Conservation (phyloP, 768 basidiomycete genomes). For the Mycena haematopus region DNA sequence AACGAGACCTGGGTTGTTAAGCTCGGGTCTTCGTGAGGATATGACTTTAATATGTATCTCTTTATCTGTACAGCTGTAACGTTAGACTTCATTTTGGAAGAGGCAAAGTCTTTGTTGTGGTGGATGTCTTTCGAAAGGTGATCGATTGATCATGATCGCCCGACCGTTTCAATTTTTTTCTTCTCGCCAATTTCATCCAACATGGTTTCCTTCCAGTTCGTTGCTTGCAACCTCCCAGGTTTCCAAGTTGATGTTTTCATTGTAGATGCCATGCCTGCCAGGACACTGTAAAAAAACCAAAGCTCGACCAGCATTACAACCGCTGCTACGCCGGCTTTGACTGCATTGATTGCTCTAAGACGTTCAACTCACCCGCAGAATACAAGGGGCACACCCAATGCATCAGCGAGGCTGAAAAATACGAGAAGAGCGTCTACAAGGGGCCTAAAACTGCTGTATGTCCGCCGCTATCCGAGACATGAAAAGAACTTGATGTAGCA, state of each 20-base stretch:
- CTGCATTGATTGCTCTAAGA: constrained; percentile 89
- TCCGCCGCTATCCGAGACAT: not conserved
- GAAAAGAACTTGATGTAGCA: constrained; percentile 18
- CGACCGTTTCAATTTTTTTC: constrained; percentile 16
- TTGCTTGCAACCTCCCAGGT: constrained; percentile 17
- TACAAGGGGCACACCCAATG: constrained; percentile 87
- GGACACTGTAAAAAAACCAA: constrained; percentile 93
- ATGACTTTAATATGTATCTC: not conserved
- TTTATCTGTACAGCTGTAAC: not conserved
- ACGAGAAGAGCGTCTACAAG: constrained; percentile 86
- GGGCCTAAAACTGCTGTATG: constrained; percentile 64
- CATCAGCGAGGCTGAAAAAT: constrained; percentile 92
- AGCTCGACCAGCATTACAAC: constrained; percentile 78
- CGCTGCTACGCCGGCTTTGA: constrained; percentile 74
- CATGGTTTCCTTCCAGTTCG: constrained; percentile 82
- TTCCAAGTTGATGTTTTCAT: not conserved
- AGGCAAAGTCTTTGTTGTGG: constrained; percentile 6
- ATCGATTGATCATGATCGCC: not conserved
- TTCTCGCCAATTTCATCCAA: not conserved
- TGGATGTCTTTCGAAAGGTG: not conserved
- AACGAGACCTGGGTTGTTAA: constrained; percentile 68
- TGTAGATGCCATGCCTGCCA: constrained; percentile 80
- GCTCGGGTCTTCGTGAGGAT: constrained; percentile 39
- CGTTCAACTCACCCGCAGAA: constrained; percentile 76
- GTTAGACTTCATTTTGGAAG: not conserved